Evolutionary conservation across 768 basidiomycete species (phyloP).

Genomic region (Harrya chromipes): DNA sequence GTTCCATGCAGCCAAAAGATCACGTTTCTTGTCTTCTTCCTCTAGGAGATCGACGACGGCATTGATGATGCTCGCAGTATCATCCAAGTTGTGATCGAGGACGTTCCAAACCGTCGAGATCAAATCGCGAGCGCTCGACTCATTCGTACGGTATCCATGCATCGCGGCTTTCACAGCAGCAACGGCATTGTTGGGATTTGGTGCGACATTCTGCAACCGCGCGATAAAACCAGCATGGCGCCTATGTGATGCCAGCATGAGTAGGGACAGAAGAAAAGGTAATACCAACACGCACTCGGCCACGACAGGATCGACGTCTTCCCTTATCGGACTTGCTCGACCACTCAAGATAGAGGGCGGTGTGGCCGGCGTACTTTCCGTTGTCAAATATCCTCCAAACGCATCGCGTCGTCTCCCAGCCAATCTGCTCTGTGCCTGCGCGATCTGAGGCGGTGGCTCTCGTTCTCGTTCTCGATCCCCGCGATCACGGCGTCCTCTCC

Average conservation of each 20-base stretch:
- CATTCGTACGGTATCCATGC: constrained; percentile 72
- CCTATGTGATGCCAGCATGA: constrained; percentile 37
- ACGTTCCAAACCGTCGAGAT: constrained; percentile 88
- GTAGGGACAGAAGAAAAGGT: background rate
- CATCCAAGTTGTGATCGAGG: constrained; percentile 63
- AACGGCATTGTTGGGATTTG: constrained; percentile 55
- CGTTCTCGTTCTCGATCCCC: constrained; percentile 52
- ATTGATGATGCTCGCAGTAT: constrained; percentile 71
- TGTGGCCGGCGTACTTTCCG: constrained; percentile 23
- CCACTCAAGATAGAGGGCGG: constrained; percentile 22
- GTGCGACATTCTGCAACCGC: constrained; percentile 57
- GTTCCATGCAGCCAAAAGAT: constrained; percentile 75
- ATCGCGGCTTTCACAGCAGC: constrained; percentile 71
- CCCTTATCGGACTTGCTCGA: constrained; percentile 31
- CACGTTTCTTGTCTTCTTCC: constrained; percentile 80
- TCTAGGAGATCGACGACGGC: constrained; percentile 74
- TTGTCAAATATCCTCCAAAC: constrained; percentile 60
- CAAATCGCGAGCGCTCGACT: constrained; percentile 79
- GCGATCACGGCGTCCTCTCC: constrained; percentile 45
- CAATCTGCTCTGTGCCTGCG: constrained; percentile 30
- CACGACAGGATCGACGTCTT: constrained; percentile 51
- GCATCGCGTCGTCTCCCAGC: constrained; percentile 51
- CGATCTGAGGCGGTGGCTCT: constrained; percentile 26
- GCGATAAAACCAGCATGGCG: constrained; percentile 62
- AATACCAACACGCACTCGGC: constrained; percentile 46